Base-by-base conservation (phyloP, 768 basidiomycete species). In the Agaricus sinodeliciosus region DNA sequence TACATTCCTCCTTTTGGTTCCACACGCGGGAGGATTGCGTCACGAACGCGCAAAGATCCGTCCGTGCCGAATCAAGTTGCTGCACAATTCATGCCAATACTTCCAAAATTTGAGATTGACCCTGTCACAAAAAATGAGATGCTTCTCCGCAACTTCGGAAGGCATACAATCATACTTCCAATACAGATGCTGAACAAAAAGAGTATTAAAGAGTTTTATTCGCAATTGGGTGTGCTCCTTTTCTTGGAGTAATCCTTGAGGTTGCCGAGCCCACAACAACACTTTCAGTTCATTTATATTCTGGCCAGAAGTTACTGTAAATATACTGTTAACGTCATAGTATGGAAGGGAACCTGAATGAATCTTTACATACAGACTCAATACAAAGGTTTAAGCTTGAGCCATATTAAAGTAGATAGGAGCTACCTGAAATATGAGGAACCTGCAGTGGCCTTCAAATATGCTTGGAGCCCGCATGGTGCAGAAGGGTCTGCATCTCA, bases 11-110 rank as follows among this genome's bases (percentile, higher is more conserved):
- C 39, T 22, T 31, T 27, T 51, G 31, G 18, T 45, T 40, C 44
- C 35, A 37, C 48, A 9, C n/a, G 3, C 35, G 26, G 4, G 27
- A 45, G 25, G 16, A 31, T 31, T 25, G 16, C 25, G 43, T 5
- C 37, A 13, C 9, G 13, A 28, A 36, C 43, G 51, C 43, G 51
- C 51, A 48, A 47, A 48, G 45, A 47, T 48, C 45, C 45, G 45
- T 27, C 51, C 49, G 49, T 31, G 31, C 15, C 37, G 13, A 43
- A 2, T n/a, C 40, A 41, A 41, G 40, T 31, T 8, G 15, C 37
- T n/a, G 15, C 37, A 13, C 15, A 16, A 39, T 39, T 39, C 37
- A 16, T 16, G 3, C 15, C 37, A 15, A 15, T 35, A 15, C 9
- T 39, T 5, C 8, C 37, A 16, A 39, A 15, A 16, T 2, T 6